These are phyloP conservation scores for Tolypocladium tropicale DNA, from an alignment of 2,329 filamentous ascomycete genomes.

Conservation along the genomic window DNA sequence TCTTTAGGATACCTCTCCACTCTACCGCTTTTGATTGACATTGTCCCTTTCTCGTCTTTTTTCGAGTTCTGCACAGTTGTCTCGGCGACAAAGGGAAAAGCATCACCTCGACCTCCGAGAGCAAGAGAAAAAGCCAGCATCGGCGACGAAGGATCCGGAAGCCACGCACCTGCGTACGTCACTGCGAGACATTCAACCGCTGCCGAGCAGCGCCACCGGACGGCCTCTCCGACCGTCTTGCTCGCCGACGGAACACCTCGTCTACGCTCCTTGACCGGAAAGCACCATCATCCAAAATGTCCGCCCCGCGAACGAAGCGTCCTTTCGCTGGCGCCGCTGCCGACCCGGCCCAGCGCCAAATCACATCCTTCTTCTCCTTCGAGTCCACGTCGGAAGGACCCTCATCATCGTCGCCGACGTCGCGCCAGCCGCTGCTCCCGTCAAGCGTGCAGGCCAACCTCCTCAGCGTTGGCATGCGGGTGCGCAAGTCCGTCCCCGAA, in stretches of 20 bases:
- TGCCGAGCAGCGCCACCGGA: background rate
- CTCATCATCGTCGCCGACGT: slow-evolving; percentile 9
- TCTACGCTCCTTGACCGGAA: background rate
- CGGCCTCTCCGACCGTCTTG: background rate
- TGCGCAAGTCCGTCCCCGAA: slow-evolving; percentile 86
- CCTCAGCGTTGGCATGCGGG: slow-evolving; percentile 86
- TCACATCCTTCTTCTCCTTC: slow-evolving; percentile 54
- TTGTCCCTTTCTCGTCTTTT: background rate
- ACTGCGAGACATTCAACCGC: background rate
- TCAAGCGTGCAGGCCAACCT: slow-evolving; percentile 66
- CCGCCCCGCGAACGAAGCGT: slow-evolving; percentile 46
- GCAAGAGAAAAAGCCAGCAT: background rate
- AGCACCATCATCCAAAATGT: slow-evolving; percentile 30
- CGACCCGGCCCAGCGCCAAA: slow-evolving; percentile 49
- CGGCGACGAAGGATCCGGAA: background rate
- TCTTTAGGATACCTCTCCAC: background rate
- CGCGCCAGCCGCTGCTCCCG: slow-evolving; percentile 43
- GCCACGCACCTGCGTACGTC: background rate
- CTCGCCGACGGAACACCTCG: background rate
- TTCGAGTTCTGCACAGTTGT: background rate
- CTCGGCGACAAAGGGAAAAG: background rate
- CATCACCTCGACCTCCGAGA: background rate
- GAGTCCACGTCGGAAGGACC: slow-evolving; percentile 25
- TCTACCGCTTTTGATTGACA: background rate
- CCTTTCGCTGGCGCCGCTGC: slow-evolving; percentile 50